phyloP scores from a whole-genome alignment of 176 grass and related monocot genomes.

The Rhipidocladum racemiflorum region DNA sequence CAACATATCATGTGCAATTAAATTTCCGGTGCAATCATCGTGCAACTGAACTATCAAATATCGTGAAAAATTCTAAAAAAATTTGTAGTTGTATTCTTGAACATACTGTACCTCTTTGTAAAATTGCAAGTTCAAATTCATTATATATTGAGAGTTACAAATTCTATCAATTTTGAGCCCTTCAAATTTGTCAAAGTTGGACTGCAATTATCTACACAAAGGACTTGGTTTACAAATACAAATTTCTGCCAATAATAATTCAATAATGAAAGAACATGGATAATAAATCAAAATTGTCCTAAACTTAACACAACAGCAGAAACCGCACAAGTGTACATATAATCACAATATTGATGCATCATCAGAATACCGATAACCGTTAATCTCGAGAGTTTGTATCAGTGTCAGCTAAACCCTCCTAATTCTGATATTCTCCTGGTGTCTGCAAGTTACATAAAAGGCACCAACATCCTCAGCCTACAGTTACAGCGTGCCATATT shows the following conservation, averaged over 20 bases:
- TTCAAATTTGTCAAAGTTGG: too few relatives aligned
- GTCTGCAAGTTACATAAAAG: slow-evolving; percentile 33
- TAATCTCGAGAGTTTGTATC: slow-evolving; percentile 11
- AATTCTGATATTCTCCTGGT: slow-evolving; percentile 2
- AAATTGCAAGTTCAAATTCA: too few relatives aligned
- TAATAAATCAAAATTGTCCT: not conserved
- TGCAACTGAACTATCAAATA: too few relatives aligned
- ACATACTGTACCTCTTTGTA: too few relatives aligned
- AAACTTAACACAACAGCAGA: not conserved
- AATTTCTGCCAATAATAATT: not conserved
- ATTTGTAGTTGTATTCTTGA: too few relatives aligned
- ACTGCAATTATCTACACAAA: not conserved
- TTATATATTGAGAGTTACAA: too few relatives aligned
- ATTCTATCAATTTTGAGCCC: too few relatives aligned
- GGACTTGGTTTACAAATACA: not conserved
- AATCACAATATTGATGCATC: slow-evolving; percentile 35
- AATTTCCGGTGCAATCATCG: too few relatives aligned
- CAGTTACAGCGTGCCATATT: slow-evolving; percentile 25
- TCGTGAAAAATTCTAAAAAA: too few relatives aligned
- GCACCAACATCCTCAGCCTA: slow-evolving; percentile 31
- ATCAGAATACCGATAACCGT: slow-evolving; percentile 3
- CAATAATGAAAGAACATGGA: not conserved
- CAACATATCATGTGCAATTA: too few relatives aligned
- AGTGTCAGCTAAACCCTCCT: not conserved
- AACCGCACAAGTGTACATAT: not conserved